Base-by-base conservation (phyloP, 768 basidiomycete species). In the Leccinum pellstonianum region DNA sequence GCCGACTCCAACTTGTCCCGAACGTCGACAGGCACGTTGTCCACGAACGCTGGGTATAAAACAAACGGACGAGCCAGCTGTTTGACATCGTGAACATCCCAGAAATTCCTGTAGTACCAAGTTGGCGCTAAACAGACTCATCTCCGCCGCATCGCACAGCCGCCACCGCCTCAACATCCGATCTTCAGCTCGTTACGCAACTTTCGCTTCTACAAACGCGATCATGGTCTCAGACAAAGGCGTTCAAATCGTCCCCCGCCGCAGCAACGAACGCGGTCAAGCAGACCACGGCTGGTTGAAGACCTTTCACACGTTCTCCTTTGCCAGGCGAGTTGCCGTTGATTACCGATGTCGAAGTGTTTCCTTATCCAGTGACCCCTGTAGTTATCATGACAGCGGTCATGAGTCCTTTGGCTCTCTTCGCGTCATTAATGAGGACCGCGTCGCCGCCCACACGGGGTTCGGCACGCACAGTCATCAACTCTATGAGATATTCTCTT, bases 351-450 rank as follows among this genome's bases (percentile, higher is more conserved):
- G 41, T n/a, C n/a, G 41, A 43, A n/a, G n/a, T 43, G 43, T 43
- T 43, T 43, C 43, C 43, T 46, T 46, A 46, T 46, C 10, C 19
- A 46, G 19, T 6, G 9, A 21, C 43, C 43, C 43, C 43, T 12
- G 35, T 15, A 86, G 82, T 66, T 96, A 93, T 70, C 79, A 84
- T 43, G 86, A 88, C 50, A 62, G 69, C 8, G 55, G 76, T 1
- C 86, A 86, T 63, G 78, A 84, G 49, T 74, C 77, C 2, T 95
- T 85, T 63, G 91, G 95, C 2, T 66, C 84, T 15, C 82, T 98
- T 1, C 84, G 95, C 9, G 91, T 98, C 37, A 87, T 98, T 73
- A 97, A 97, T 76, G 95, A 97, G 73, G 93, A 94, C 66, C 86
- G 91, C n/a, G 90, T 95, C 43, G 81, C 80, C 4, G 76, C 88